Base-by-base conservation (phyloP, 371 early-diverging fungal species). In the Fennellomyces sp. region DNA sequence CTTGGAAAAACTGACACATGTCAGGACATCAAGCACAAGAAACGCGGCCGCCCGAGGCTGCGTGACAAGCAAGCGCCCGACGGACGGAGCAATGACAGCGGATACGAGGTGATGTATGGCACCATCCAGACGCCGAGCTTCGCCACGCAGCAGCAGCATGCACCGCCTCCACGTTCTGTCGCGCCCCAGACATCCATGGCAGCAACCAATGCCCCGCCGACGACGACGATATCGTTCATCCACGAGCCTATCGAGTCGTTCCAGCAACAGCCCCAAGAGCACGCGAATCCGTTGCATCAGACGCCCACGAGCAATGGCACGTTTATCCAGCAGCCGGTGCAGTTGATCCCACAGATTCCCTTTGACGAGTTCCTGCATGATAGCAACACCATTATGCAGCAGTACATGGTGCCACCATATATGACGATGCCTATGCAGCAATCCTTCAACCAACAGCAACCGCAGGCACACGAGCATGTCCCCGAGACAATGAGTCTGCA, bases 21-120 rank as follows among this genome's bases (percentile, higher is more conserved):
- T 59, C 76, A 84, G 38, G 91, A 91, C 63, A 88, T 89, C 42
- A 81, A 88, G 64, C 90, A 90, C 72, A 91, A 89, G 64, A 90
- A 90, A 65, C 81, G 91, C 61, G 91, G 91, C 19, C 80, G 91
- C 17, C 91, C 90, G 33, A 88, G 87, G 64, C 69, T 88, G 25
- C 82, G 84, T 28, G 84, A 80, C 21, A 61, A 78, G 74, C 38
- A 56, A 49, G 26, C 45, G 4, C 31, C 61, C 28, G 50, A 39
- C 21, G 41, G 35, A 41, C 15, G 10, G 17, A 28, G 56, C 21
- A 45, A 45, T 45, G 42, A 26, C 12, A 41, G 58, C 6, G 33
- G 41, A n/a, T 60, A 51, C 27, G 52, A 60, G 31, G 60, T 60
- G 38, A 58, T 57, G 52, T 48, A 54, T 26, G 26, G 51, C 26